Percentiles rank a stretch among this genome's conserved stretches.
Evolutionary conservation across 805 yeast genomes (phyloP).

Genomic region (Suhomyces sp.): DNA sequence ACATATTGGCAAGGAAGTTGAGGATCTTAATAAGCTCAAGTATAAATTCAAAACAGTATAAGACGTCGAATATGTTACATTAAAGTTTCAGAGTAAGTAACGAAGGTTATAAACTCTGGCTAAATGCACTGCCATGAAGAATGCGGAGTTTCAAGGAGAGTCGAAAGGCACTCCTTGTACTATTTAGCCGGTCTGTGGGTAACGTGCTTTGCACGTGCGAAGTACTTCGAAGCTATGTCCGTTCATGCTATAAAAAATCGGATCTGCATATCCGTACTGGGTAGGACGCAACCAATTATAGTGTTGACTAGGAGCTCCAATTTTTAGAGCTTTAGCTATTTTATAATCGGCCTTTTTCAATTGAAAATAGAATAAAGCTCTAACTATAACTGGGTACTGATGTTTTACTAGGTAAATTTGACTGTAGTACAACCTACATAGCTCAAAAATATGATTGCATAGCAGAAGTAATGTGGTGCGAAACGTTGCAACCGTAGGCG

Average conservation of each 20-base stretch:
- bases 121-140: neutral
- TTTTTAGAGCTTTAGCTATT: neutral
- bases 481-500: neutral
- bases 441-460: neutral
- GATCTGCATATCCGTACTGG: neutral
- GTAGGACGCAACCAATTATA: neutral
- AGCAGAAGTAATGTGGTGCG: neutral
- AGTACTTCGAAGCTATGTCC: neutral
- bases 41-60: slow-evolving; percentile 23
- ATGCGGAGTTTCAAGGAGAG: neutral
- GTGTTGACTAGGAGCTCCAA: neutral
- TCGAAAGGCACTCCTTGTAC: neutral
- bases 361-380: neutral
- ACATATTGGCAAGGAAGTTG: slow-evolving; percentile 10
- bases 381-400: neutral
- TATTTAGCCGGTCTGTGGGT: neutral
- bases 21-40: slow-evolving; percentile 12
- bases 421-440: neutral
- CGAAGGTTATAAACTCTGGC: too few species aligned
- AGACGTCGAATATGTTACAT: neutral
- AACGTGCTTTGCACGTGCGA: neutral
- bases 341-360: neutral
- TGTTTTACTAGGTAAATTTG: neutral
- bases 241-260: neutral
- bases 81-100: neutral